Evolutionary conservation across 805 yeast species (phyloP).

Genomic region (Zygosaccharomyces bailii): DNA sequence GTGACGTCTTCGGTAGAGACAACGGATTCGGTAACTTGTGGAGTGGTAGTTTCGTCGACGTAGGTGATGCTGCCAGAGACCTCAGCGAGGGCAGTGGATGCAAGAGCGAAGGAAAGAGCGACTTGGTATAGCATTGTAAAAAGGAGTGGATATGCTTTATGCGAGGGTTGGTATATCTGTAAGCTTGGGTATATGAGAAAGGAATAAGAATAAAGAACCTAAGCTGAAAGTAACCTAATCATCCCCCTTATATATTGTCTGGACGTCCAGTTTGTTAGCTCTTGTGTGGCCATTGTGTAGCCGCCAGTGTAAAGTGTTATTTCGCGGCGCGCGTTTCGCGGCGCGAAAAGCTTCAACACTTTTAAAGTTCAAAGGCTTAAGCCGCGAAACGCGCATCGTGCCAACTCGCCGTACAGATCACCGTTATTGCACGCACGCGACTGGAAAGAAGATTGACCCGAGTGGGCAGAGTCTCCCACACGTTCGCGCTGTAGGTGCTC

Average conservation of each 20-base stretch:
- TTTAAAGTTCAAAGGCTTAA: too few relatives aligned
- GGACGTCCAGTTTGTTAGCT: background rate
- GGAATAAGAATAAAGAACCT: too few relatives aligned
- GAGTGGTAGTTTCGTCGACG: conserved; percentile 50
- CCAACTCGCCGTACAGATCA: background rate
- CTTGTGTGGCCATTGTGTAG: background rate
- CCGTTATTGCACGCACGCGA: conserved; percentile 3
- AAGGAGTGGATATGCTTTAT: background rate
- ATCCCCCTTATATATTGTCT: background rate
- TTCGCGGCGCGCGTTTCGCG: conserved; percentile 8
- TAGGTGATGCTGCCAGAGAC: conserved; percentile 37
- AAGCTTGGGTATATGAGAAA: conserved; percentile 4
- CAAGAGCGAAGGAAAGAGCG: conserved; percentile 15
- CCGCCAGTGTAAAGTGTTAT: background rate
- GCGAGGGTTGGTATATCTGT: background rate
- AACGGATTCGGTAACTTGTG: conserved; percentile 45
- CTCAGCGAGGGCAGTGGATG: conserved; percentile 12
- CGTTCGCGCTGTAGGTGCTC: conserved; percentile 18
- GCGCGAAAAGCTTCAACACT: background rate
- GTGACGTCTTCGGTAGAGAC: conserved; percentile 43
- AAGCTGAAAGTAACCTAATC: too few relatives aligned
- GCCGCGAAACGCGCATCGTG: conserved; percentile 10
- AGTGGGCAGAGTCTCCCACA: conserved; percentile 5
- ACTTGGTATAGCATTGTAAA: conserved; percentile 1
- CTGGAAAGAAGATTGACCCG: conserved; percentile 1